These are phyloP conservation scores for Coix lacrymajobi DNA, from an alignment of 176 grass and related monocot species.

Conservation along the genomic window DNA sequence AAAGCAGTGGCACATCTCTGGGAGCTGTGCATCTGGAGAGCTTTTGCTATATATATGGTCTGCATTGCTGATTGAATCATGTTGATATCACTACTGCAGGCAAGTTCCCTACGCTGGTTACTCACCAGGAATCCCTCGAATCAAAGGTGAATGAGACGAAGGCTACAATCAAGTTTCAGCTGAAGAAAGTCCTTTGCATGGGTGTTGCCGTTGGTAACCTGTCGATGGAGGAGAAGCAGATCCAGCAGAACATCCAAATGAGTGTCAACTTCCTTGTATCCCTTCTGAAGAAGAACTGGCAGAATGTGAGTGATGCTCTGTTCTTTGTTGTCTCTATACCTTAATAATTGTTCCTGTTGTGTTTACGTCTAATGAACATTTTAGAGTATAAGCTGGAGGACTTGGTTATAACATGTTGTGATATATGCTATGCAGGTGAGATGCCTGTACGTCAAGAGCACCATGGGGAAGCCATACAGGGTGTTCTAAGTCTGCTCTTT, in stretches of 20 bases:
- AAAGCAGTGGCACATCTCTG: not conserved
- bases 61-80: constrained; percentile 3
- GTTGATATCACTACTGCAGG: constrained; percentile 30
- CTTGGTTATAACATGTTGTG: not conserved
- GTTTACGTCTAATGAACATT: not conserved
- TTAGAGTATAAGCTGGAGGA: not conserved
- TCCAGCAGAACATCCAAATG: constrained; percentile 92
- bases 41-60: not conserved
- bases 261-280: constrained; percentile 96
- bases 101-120: constrained; percentile 88
- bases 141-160: constrained; percentile 92
- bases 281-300: constrained; percentile 96
- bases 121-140: constrained; percentile 81
- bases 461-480: constrained; percentile 86
- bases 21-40: not conserved
- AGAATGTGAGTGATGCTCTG: constrained; percentile 57
- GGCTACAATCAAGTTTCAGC: constrained; percentile 86
- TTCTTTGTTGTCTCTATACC: not conserved
- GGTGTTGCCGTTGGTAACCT: constrained; percentile 85
- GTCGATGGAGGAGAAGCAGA: constrained; percentile 95
- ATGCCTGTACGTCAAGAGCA: constrained; percentile 96
- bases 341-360: not conserved
- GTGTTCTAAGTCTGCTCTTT: constrained; percentile 52
- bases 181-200: constrained; percentile 99
- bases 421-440: constrained; percentile 58